Evolutionary conservation across 192 early-diverging fungal genomes (phyloP).

Genomic region (Backusella parvicylindrica): DNA sequence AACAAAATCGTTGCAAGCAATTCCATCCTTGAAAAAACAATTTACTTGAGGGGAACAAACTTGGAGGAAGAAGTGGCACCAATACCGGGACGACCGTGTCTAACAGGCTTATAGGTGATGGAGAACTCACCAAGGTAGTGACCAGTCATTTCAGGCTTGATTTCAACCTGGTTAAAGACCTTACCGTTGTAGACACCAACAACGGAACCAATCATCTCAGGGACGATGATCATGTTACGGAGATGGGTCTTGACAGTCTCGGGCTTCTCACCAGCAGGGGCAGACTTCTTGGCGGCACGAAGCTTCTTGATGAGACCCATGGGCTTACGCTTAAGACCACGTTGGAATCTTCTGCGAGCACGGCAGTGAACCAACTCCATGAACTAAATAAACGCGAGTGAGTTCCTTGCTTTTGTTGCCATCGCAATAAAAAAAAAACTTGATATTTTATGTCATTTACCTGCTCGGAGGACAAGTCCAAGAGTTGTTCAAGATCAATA

Average conservation of each 20-base stretch:
- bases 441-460: slow-evolving; percentile 25
- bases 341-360: slow-evolving; percentile 97
- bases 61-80: slow-evolving; percentile 97
- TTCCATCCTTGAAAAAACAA: neutral
- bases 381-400: slow-evolving; percentile 52
- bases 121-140: slow-evolving; percentile 36
- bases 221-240: slow-evolving; percentile 99
- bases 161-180: slow-evolving; percentile 99
- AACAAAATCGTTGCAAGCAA: neutral
- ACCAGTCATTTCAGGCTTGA: slow-evolving; percentile 58
- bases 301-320: slow-evolving; percentile 99
- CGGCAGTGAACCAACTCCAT: slow-evolving; percentile 93
- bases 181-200: slow-evolving; percentile 99
- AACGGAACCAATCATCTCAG: slow-evolving; percentile 98
- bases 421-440: neutral
- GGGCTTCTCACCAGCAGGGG: slow-evolving; percentile 88
- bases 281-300: slow-evolving; percentile 95
- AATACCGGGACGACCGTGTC: slow-evolving; percentile 99
- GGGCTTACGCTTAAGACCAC: slow-evolving; percentile 97
- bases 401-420: neutral
- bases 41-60: slow-evolving; percentile 88
- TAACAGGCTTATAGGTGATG: slow-evolving; percentile 98
- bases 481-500: slow-evolving; percentile 93
- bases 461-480: slow-evolving; percentile 89
- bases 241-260: slow-evolving; percentile 97